phyloP scores from a whole-genome alignment of 2,329 filamentous ascomycete species.

The Daldinia sp. region DNA sequence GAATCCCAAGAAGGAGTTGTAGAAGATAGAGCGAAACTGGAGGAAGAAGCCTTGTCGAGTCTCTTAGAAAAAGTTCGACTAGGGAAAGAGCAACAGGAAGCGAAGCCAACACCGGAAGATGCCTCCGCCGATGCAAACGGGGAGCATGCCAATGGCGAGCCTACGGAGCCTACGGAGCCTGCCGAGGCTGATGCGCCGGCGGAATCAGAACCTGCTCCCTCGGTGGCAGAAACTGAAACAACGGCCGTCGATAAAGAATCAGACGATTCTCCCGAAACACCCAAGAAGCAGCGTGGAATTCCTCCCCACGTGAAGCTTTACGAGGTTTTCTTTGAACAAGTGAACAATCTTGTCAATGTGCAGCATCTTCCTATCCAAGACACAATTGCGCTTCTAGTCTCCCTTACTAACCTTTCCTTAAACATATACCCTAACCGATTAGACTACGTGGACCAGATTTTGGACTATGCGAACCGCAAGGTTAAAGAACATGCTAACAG shows the following conservation, averaged over 20 bases:
- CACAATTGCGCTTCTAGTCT: slow-evolving; percentile 92
- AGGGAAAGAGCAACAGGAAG: slow-evolving; percentile 62
- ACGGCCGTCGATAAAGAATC: slow-evolving; percentile 58
- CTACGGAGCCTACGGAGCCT: slow-evolving; percentile 47
- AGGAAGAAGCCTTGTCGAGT: slow-evolving; percentile 82
- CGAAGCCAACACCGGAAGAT: slow-evolving; percentile 41
- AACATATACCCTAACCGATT: slow-evolving; percentile 94
- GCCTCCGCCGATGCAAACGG: slow-evolving; percentile 49
- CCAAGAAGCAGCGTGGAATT: slow-evolving; percentile 61
- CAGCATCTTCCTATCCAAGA: slow-evolving; percentile 93
- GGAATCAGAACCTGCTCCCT: slow-evolving; percentile 49
- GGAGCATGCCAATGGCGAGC: slow-evolving; percentile 48
- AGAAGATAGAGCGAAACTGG: slow-evolving; percentile 77
- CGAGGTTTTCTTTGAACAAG: slow-evolving; percentile 96
- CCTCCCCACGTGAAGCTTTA: slow-evolving; percentile 87
- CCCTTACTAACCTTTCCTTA: slow-evolving; percentile 88
- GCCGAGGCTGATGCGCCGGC: slow-evolving; percentile 43
- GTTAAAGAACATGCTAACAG: slow-evolving; percentile 90
- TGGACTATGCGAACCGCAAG: slow-evolving; percentile 87
- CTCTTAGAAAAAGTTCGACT: slow-evolving; percentile 82
- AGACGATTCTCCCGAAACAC: slow-evolving; percentile 36
- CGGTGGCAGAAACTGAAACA: slow-evolving; percentile 57
- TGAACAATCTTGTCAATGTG: slow-evolving; percentile 89
- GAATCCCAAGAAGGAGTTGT: slow-evolving; percentile 77
- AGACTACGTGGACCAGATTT: slow-evolving; percentile 94